These are phyloP conservation scores for Sarocladiaceae sp. DNA, from an alignment of 2,329 filamentous ascomycete genomes.

Conservation along the genomic window DNA sequence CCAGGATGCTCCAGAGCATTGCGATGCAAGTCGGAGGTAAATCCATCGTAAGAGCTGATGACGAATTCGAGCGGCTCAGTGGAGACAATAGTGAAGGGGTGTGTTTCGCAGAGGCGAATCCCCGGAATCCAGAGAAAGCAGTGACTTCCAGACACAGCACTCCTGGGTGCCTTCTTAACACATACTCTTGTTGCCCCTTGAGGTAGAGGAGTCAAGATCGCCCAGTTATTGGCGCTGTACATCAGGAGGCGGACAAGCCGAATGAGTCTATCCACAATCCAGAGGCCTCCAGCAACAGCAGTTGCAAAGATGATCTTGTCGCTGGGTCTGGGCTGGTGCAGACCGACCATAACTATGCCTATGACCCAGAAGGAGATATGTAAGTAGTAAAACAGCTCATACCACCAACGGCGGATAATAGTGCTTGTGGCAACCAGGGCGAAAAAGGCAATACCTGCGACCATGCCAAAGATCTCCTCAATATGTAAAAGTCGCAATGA, in stretches of 20 bases:
- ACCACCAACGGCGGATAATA: constrained; percentile 41
- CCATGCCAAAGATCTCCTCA: constrained; percentile 43
- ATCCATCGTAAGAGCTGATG: constrained; percentile 53
- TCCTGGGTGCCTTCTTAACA: constrained; percentile 42
- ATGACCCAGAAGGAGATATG: constrained; percentile 47
- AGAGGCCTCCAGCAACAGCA: constrained; percentile 39
- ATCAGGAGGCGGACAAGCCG: constrained; percentile 38
- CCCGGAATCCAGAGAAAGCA: constrained; percentile 61
- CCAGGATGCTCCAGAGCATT: constrained; percentile 48
- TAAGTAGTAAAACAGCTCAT: constrained; percentile 52
- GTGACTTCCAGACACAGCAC: constrained; percentile 52
- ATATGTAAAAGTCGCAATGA: constrained; percentile 27
- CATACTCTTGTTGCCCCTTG: constrained; percentile 50
- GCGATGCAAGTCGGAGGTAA: constrained; percentile 51
- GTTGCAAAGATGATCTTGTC: constrained; percentile 38
- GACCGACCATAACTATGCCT: constrained; percentile 40
- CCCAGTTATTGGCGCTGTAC: constrained; percentile 46
- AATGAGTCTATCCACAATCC: constrained; percentile 47
- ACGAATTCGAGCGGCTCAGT: constrained; percentile 53
- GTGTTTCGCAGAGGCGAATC: constrained; percentile 53
- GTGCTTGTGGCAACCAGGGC: constrained; percentile 39
- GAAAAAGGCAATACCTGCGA: constrained; percentile 42
- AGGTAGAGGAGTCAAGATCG: constrained; percentile 47
- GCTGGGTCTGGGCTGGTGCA: constrained; percentile 46
- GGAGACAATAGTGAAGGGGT: constrained; percentile 59